Conservation (phyloP, 2,329 filamentous ascomycete genomes). For the Trichoderma cornu-damae region DNA sequence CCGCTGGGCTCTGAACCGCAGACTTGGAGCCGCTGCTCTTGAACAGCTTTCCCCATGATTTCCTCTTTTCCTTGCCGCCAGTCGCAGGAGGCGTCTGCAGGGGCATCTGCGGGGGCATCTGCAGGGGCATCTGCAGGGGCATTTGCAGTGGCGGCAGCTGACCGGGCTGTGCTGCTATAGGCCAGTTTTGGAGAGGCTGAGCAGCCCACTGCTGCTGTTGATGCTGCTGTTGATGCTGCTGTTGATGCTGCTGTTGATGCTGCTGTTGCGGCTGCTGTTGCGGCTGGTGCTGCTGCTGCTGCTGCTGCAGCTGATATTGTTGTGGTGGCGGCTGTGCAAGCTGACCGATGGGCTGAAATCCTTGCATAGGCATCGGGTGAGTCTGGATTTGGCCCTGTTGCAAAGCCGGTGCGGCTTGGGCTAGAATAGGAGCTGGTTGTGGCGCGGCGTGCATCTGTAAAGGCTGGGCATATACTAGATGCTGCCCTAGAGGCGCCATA, state of each 20-base stretch:
- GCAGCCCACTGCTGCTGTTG: slow-evolving; percentile 5
- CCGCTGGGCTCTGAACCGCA: slow-evolving; percentile 1
- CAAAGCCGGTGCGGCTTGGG: not conserved
- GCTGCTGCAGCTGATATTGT: not conserved
- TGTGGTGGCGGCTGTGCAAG: not conserved
- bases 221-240: not conserved
- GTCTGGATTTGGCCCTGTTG: not conserved
- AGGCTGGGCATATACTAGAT: not conserved
- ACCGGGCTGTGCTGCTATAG: not conserved
- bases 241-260: not conserved
- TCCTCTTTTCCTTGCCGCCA: slow-evolving; percentile 24
- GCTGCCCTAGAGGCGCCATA: not conserved
- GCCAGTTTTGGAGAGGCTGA: not conserved
- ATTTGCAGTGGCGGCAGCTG: not conserved
- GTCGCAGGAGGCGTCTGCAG: not conserved
- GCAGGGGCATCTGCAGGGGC: not conserved
- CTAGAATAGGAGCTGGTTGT: not conserved
- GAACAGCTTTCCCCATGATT: slow-evolving; percentile 31
- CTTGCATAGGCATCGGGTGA: not conserved
- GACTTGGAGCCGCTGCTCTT: slow-evolving; percentile 24
- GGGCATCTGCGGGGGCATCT: too few species aligned
- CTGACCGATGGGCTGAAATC: not conserved
- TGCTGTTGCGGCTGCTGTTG: slow-evolving; percentile 1
- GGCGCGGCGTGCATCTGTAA: not conserved
- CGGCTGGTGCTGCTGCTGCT: not conserved